Evolutionary conservation across 768 basidiomycete species (phyloP).

Genomic region (Kwoniella bestiolae): DNA sequence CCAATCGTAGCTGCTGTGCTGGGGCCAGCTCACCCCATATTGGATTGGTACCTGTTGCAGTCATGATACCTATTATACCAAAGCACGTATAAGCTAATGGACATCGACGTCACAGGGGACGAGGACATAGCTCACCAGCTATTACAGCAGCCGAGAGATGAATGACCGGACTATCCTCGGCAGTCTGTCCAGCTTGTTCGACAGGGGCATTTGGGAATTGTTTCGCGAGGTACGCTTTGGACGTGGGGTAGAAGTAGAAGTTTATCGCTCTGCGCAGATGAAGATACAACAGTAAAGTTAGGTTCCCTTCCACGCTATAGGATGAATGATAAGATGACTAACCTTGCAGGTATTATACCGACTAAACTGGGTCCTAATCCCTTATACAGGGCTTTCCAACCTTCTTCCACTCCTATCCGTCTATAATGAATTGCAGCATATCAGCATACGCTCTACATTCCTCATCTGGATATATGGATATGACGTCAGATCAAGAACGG

Average conservation of each 20-base stretch:
- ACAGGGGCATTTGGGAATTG: conserved; percentile 62
- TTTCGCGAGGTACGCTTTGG: conserved; percentile 86
- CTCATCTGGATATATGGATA: background rate
- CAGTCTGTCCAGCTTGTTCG: conserved; percentile 63
- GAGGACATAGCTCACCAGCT: conserved; percentile 64
- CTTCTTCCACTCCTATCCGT: conserved; percentile 81
- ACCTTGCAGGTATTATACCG: conserved; percentile 88
- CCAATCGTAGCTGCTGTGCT: background rate
- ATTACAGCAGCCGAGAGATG: conserved; percentile 83
- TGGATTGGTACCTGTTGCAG: conserved; percentile 90
- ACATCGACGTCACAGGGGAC: no score
- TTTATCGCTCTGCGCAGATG: conserved; percentile 76
- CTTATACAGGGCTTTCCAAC: conserved; percentile 85
- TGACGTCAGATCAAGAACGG: background rate
- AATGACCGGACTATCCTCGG: conserved; percentile 76
- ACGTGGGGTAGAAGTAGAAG: conserved; percentile 97
- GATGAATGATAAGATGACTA: conserved; percentile 10
- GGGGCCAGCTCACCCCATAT: conserved; percentile 68
- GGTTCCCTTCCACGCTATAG: background rate
- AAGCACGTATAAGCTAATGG: no score
- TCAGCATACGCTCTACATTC: no score
- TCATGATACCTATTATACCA: conserved; percentile 67
- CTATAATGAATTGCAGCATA: no score
- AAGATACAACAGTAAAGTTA: background rate
- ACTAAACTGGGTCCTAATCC: conserved; percentile 93